Evolutionary conservation across 257 asterid species (phyloP), one percentile per base, ranked within the genome.

Genomic region (Knoxia roxburghii): DNA sequence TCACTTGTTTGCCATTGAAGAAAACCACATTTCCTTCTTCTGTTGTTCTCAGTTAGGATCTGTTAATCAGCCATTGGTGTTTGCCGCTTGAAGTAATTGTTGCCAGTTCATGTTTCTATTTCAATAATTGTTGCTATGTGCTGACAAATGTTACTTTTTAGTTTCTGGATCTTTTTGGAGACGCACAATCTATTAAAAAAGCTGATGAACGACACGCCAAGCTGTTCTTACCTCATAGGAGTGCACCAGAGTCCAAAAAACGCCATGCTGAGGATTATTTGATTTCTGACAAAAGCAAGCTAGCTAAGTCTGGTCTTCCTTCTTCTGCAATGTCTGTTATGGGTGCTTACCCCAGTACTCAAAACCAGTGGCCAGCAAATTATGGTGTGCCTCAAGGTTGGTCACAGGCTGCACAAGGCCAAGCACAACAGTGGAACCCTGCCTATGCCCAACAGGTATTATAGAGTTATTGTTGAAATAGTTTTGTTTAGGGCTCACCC

Each of bases 161-260:
- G 99, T 90, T 94, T 77, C 70, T 94, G 95, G 98, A 94, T 78
- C 88, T 94, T 66, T 94, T 90, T 79, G 98, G 96, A 69, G 95
- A 91, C 68, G 88, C 78, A 20, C 74, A 75, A 72, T 62, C 84
- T 30, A 75, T 87, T 49, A 85, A 89, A 85, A 87, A 86, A 80
- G 98, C 96, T 35, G 93, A 86, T 75, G 74, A 83, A 68, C 87
- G 96, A 53, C 99, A 94, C 71, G 83, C 91, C 29, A 94, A 90
- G 80, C 83, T 88, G 61, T 94, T 94, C 81, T 78, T 86, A 76
- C 89, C 80, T 69, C 89, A 85, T 75, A 87, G 77, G 85, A 83
- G 95, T 77, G 71, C 91, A n/a, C 70, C 84, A 27, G 96, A 83
- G 76, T 90, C 96, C 2, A 89, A 81, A 85, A 94, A 94, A 78